Percentiles rank a stretch among this genome's conserved stretches.
These are phyloP conservation scores for Metschnikowia dekortorum DNA, from an alignment of 805 yeast genomes.

Conservation along the genomic window DNA sequence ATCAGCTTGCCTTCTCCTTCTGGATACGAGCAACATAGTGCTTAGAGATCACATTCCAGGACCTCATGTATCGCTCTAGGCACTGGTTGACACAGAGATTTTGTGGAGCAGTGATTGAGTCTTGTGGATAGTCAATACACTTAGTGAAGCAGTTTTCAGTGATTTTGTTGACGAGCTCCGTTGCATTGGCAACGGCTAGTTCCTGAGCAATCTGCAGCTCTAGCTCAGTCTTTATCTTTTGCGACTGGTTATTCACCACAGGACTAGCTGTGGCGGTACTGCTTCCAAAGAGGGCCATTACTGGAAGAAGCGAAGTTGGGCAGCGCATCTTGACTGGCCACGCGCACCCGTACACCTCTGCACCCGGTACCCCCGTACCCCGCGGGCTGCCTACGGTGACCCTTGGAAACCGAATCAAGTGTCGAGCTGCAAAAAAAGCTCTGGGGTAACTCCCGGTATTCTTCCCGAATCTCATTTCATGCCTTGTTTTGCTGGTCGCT, in stretches of 20 bases:
- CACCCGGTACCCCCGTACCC: neutral
- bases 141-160: conserved; percentile 83
- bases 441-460: too few relatives aligned
- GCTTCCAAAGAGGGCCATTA: conserved; percentile 17
- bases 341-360: neutral
- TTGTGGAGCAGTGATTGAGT: conserved; percentile 46
- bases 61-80: conserved; percentile 79
- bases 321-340: neutral
- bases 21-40: conserved; percentile 74
- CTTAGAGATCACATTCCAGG: conserved; percentile 83
- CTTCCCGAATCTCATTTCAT: too few relatives aligned
- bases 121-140: conserved; percentile 64
- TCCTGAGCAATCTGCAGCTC: conserved; percentile 74
- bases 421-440: too few relatives aligned
- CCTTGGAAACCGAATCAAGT: too few relatives aligned
- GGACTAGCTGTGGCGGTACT: conserved; percentile 10
- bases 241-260: conserved; percentile 8
- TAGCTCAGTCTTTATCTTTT: conserved; percentile 50
- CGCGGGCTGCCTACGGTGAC: too few relatives aligned
- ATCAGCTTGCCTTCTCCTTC: conserved; percentile 14
- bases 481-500: too few relatives aligned
- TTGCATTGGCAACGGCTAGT: conserved; percentile 87
- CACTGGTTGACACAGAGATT: conserved; percentile 72
- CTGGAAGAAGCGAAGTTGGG: neutral
- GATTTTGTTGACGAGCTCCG: conserved; percentile 77